phyloP scores from a whole-genome alignment of 2,329 filamentous ascomycete species.

The Stemphylium vesicarium region DNA sequence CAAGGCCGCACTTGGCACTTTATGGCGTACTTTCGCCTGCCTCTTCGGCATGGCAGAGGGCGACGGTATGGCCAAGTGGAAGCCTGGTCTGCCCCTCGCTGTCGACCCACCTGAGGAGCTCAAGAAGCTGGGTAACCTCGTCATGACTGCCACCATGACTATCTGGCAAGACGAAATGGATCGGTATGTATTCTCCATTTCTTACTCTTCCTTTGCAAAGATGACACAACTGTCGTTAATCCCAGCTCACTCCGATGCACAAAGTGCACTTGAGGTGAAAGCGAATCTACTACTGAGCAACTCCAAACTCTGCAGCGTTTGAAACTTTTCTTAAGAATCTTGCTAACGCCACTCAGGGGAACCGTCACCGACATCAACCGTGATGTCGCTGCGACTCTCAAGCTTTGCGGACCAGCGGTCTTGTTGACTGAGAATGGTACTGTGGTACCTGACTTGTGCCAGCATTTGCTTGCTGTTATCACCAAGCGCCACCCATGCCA shows the following conservation, averaged over 20 bases:
- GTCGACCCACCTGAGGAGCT: constrained; percentile 79
- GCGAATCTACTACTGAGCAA: constrained; percentile 67
- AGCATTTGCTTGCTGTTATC: constrained; percentile 78
- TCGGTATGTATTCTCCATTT: constrained; percentile 70
- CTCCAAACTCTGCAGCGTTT: constrained; percentile 51
- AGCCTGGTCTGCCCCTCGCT: constrained; percentile 83
- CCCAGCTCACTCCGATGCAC: constrained; percentile 99
- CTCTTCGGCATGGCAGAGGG: constrained; percentile 89
- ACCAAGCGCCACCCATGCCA: constrained; percentile 93
- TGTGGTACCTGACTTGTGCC: constrained; percentile 76
- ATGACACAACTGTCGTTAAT: constrained; percentile 91
- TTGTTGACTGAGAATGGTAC: constrained; percentile 69
- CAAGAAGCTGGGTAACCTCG: constrained; percentile 82
- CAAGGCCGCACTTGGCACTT: constrained; percentile 86
- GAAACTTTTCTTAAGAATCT: constrained; percentile 7
- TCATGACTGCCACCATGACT: constrained; percentile 82
- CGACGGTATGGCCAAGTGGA: constrained; percentile 79
- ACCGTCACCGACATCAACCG: constrained; percentile 96
- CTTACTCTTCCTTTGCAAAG: constrained; percentile 48
- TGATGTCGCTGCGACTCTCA: constrained; percentile 87
- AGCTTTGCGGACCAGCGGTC: constrained; percentile 86
- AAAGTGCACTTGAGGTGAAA: constrained; percentile 86
- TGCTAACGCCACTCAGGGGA: constrained; percentile 60
- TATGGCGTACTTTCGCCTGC: constrained; percentile 92
- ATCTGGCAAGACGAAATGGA: constrained; percentile 91